Base-by-base conservation (phyloP, 2,329 filamentous ascomycete species). In the Epichloe gansuensis region DNA sequence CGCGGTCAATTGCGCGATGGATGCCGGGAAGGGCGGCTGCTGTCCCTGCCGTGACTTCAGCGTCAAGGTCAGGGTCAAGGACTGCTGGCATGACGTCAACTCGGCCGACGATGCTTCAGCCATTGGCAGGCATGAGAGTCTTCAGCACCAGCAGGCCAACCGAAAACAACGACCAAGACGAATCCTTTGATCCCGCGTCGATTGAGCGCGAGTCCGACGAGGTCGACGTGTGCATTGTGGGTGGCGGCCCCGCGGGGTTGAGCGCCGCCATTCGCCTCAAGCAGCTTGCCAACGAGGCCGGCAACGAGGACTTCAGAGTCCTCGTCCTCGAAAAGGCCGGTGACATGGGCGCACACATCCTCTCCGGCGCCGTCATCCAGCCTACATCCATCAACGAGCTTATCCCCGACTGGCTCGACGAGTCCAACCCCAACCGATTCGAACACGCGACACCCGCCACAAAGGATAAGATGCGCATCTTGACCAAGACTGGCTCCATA, bases 141-240 rank as follows among this genome's bases (percentile, higher is more conserved):
- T 73, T 74, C 51, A 70, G 65, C 59, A 70, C 67, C 2, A 60
- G 61, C 38, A 49, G 58, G 31, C 55, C 56, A 40, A 56, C 62
- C 27, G 60, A 64, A 39, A 56, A 58, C 56, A 57, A 57, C 44
- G 56, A 62, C 35, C 59, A 60, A 15, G 46, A 27, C 52, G 78
- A 80, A 38, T 63, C 72, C 52, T 87, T 88, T 60, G 83, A 89
- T 63, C 84, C 84, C 8, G 69, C 72, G 25, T 70, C 68, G 51
- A 74, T 90, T 53, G 91, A 97, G 58, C 84, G 93, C 58, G 93
- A 97, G 68, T 86, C 82, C 51, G 93, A 98, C 63, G 74, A 93
- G 70, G 93, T 98, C 34, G 93, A 98, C 69, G 90, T 98, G 34
- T 95, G 89, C 69, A 97, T 98, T 63, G 82, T 98, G 51, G 93